phyloP scores from a whole-genome alignment of 192 early-diverging fungal species.

The Umbelopsis isabellina region DNA sequence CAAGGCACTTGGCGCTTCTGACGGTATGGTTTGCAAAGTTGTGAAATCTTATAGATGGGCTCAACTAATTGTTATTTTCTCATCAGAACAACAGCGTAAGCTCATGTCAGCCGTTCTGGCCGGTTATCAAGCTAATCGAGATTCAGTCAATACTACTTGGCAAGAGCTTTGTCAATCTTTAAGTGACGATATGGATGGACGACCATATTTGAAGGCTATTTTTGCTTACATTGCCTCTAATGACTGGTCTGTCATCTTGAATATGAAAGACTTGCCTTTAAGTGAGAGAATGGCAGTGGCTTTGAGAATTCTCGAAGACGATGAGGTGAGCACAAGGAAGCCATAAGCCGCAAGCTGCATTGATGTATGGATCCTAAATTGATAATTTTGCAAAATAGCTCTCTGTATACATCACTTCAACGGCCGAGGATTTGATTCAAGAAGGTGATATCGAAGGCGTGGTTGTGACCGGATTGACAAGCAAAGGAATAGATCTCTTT shows the following conservation, averaged over 20 bases:
- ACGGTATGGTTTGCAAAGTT: conserved; percentile 27
- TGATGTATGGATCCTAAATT: neutral
- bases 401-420: conserved; percentile 59
- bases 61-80: neutral
- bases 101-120: conserved; percentile 81
- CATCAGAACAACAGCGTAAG: conserved; percentile 73
- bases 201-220: conserved; percentile 83
- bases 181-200: conserved; percentile 57
- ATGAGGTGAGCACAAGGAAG: conserved; percentile 52
- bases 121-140: conserved; percentile 49
- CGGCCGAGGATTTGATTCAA: conserved; percentile 54
- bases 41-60: neutral
- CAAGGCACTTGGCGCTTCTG: conserved; percentile 32
- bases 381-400: conserved; percentile 40
- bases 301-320: conserved; percentile 82
- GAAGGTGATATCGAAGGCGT: conserved; percentile 82
- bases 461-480: conserved; percentile 78
- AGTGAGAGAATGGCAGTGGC: conserved; percentile 84
- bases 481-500: conserved; percentile 71
- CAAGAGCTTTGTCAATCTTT: conserved; percentile 63
- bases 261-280: conserved; percentile 72
- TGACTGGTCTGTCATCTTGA: conserved; percentile 80
- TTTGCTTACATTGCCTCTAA: conserved; percentile 85
- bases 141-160: conserved; percentile 49
- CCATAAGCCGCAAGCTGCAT: neutral